Evolutionary conservation across 805 yeast species (phyloP).

Genomic region (Pichia phayaonensis): DNA sequence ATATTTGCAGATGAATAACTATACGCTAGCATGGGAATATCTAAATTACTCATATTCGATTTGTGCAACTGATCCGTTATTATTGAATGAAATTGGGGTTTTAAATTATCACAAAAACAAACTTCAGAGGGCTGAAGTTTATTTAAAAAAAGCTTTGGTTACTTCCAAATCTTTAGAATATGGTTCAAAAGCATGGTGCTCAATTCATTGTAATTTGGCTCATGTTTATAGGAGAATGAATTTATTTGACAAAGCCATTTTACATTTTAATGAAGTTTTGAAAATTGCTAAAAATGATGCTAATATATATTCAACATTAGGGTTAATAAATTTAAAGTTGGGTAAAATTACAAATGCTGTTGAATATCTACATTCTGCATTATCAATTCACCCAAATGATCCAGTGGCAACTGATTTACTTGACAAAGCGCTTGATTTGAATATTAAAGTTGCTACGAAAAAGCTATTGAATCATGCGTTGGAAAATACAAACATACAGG

Average conservation of each 20-base stretch:
- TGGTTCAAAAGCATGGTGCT: slow-evolving; percentile 76
- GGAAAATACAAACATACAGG: neutral
- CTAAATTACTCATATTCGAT: slow-evolving; percentile 64
- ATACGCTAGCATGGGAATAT: slow-evolving; percentile 80
- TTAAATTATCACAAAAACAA: slow-evolving; percentile 74
- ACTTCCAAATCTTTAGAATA: slow-evolving; percentile 64
- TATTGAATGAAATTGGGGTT: slow-evolving; percentile 90
- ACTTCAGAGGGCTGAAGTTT: slow-evolving; percentile 58
- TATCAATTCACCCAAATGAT: slow-evolving; percentile 72
- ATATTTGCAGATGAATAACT: slow-evolving; percentile 79
- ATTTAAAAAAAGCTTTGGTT: slow-evolving; percentile 60
- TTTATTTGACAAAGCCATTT: slow-evolving; percentile 56
- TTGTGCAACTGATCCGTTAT: slow-evolving; percentile 78
- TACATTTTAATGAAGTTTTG: slow-evolving; percentile 69
- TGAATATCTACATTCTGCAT: slow-evolving; percentile 68
- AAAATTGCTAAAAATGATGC: slow-evolving; percentile 59
- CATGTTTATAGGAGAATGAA: slow-evolving; percentile 74
- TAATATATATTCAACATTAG: slow-evolving; percentile 76
- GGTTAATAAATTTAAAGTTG: slow-evolving; percentile 67
- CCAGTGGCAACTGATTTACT: slow-evolving; percentile 78
- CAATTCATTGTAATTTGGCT: slow-evolving; percentile 80
- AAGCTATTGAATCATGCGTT: slow-evolving; percentile 6
- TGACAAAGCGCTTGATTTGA: slow-evolving; percentile 67
- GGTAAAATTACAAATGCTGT: slow-evolving; percentile 63
- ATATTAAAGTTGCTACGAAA: slow-evolving; percentile 28